These are phyloP conservation scores for Quercus parvula DNA, from an alignment of 306 rosid species.

Conservation along the genomic window DNA sequence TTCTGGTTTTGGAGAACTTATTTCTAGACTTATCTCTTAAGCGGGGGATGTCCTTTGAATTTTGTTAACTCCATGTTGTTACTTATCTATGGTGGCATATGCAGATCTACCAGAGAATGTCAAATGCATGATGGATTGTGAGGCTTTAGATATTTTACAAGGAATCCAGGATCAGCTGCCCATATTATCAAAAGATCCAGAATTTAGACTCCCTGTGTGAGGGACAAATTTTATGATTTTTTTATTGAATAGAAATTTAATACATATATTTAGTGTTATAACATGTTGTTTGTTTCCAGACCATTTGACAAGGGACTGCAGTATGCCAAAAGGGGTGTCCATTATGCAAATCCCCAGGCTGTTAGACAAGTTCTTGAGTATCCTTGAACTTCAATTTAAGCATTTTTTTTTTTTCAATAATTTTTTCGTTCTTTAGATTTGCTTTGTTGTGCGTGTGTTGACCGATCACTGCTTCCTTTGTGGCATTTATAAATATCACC, in stretches of 20 bases:
- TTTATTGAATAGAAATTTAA: slow-evolving; percentile 3
- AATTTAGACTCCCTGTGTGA: slow-evolving; percentile 65
- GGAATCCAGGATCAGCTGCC: slow-evolving; percentile 75
- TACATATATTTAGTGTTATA: slow-evolving; percentile 10
- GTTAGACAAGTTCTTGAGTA: slow-evolving; percentile 64
- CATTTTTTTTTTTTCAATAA: neutral
- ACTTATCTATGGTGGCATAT: slow-evolving; percentile 15
- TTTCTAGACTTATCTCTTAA: neutral
- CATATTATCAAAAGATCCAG: slow-evolving; percentile 68
- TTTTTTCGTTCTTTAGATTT: neutral
- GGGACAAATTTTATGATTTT: slow-evolving; percentile 22
- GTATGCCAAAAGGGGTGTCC: slow-evolving; percentile 56
- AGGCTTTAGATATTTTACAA: slow-evolving; percentile 62
- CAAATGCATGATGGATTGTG: slow-evolving; percentile 82
- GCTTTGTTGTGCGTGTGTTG: neutral
- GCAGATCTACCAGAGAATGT: slow-evolving; percentile 71
- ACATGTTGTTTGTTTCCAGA: slow-evolving; percentile 37
- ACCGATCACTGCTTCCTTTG: neutral
- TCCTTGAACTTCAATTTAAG: slow-evolving; percentile 42
- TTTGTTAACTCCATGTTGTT: neutral
- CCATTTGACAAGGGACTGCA: slow-evolving; percentile 81
- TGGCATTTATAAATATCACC: neutral
- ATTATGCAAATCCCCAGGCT: slow-evolving; percentile 42
- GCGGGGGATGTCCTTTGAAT: neutral
- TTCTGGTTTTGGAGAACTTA: neutral